Percentiles rank a stretch among this genome's conserved stretches.
Conservation (phyloP, 129 eudicot species). For the Flaveria bidentis region DNA sequence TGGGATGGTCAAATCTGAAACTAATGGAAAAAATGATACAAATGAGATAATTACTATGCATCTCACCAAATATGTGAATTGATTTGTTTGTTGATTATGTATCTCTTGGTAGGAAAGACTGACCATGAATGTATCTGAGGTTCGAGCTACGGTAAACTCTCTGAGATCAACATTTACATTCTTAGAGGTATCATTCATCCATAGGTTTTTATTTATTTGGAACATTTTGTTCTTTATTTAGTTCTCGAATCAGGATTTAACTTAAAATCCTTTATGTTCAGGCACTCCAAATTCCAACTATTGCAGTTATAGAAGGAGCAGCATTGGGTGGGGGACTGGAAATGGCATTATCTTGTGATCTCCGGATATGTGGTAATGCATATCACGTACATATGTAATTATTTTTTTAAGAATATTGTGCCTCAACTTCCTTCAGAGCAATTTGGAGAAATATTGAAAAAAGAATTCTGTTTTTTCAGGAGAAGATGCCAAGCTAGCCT, state of each 20-base stretch:
- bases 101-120: slow-evolving; percentile 68
- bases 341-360: slow-evolving; percentile 97
- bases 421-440: slow-evolving; percentile 5
- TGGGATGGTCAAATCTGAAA: slow-evolving; percentile 21
- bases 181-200: slow-evolving; percentile 65
- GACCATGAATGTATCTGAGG: slow-evolving; percentile 74
- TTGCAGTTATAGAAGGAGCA: slow-evolving; percentile 98
- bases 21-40: neutral
- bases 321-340: slow-evolving; percentile 98
- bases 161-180: slow-evolving; percentile 75
- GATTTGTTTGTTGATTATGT: slow-evolving; percentile 4
- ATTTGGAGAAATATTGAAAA: slow-evolving; percentile 12
- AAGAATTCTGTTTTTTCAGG: slow-evolving; percentile 45
- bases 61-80: neutral
- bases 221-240: slow-evolving; percentile 15
- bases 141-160: slow-evolving; percentile 64
- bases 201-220: neutral
- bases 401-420: neutral
- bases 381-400: slow-evolving; percentile 19
- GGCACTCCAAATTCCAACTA: slow-evolving; percentile 85
- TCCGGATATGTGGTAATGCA: slow-evolving; percentile 91
- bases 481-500: slow-evolving; percentile 77
- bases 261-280: slow-evolving; percentile 24
- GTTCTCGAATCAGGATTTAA: slow-evolving; percentile 11
- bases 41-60: slow-evolving; percentile 1